Evolutionary conservation across 2,329 filamentous ascomycete genomes (phyloP), one percentile per base, ranked within the genome.

Genomic region (Aspergillus alliaceus): DNA sequence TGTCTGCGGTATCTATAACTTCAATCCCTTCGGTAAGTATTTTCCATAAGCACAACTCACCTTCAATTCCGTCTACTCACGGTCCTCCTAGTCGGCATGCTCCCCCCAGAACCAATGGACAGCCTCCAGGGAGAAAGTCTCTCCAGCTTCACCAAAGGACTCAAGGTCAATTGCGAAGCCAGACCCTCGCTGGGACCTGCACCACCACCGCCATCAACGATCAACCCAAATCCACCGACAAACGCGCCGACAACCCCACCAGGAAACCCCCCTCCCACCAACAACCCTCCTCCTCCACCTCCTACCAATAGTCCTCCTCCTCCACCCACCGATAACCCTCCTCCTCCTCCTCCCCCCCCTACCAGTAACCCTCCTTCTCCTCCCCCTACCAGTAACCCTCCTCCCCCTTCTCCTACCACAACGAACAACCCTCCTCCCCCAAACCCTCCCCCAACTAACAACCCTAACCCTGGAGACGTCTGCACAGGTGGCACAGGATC

Each of bases 1-100:
- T 64, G 68, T 77, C 14, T 84, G 66, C 32, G 69, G 82, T 4
- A 72, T 84, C 47, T 84, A 84, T 71, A 84, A 84, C 70, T 84
- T 80, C 72, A 85, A 85, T 57, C 77, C 80, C 14, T 84, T 54
- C 25, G 51, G 51, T 54, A 24, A 27, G 51, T 53, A 4, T 9
- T 15, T 6, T 22, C 12, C 12, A 20, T 3, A 25, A 14, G 3
- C 15, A 31, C 18, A 22, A 20, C 22, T 3, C 12, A 25, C 39
- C 39, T 14, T 44, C 2, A 18, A 25, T 31, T 48, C 44, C 14
- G 3, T 20, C 44, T 31, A 15, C 20, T 27, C 15, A 4, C 4
- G 2, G n/a, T 27, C n/a, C 15, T 31, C 2, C 44, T 48, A 48
- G 44, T 48, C n/a, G 44, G 44, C 3, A 48, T 48, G 44, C 44